A percentile compares a stretch with the other conserved stretches of the same genome.
These are phyloP conservation scores for Diplocarpon rosae DNA, from an alignment of 2,329 filamentous ascomycete genomes.

Conservation along the genomic window DNA sequence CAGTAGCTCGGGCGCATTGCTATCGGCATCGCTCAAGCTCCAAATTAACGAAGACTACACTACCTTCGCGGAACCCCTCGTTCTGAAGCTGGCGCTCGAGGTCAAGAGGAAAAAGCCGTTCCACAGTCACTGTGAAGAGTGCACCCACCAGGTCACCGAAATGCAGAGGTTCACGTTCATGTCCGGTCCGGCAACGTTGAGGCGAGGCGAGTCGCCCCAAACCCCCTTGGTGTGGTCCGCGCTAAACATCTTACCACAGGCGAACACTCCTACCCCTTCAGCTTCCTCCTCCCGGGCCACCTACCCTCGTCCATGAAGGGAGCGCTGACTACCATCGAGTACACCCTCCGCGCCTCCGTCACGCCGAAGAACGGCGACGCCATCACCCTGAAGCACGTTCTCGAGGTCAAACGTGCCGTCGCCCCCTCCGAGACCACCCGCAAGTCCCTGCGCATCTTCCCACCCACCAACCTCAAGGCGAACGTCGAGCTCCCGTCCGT, in stretches of 20 bases:
- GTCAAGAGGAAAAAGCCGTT: conserved; percentile 75
- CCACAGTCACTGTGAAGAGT: conserved; percentile 65
- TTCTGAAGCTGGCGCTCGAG: conserved; percentile 61
- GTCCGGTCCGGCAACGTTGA: conserved; percentile 39
- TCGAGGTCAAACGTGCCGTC: conserved; percentile 72
- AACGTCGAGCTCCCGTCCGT: conserved; percentile 72
- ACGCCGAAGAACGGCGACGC: conserved; percentile 48
- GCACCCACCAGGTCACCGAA: conserved; percentile 59
- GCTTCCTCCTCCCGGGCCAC: conserved; percentile 71
- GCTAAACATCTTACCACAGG: conserved; percentile 33
- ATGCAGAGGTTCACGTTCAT: conserved; percentile 74
- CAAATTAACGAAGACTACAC: conserved; percentile 55
- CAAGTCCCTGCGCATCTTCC: conserved; percentile 87
- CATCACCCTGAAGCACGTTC: conserved; percentile 54
- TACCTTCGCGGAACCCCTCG: conserved; percentile 58
- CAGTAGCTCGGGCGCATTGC: conserved; percentile 69
- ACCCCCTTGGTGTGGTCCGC: too few relatives aligned
- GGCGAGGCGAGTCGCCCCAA: conserved; percentile 34
- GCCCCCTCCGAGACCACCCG: conserved; percentile 65
- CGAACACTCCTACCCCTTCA: conserved; percentile 76
- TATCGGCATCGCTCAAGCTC: conserved; percentile 74
- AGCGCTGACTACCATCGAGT: conserved; percentile 61
- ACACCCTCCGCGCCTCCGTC: conserved; percentile 62
- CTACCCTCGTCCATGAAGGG: conserved; percentile 77
- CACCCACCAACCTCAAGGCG: conserved; percentile 86